These are phyloP conservation scores for Lodderomyces elongisporus DNA, from an alignment of 1,139 yeast genomes.

Conservation along the genomic window DNA sequence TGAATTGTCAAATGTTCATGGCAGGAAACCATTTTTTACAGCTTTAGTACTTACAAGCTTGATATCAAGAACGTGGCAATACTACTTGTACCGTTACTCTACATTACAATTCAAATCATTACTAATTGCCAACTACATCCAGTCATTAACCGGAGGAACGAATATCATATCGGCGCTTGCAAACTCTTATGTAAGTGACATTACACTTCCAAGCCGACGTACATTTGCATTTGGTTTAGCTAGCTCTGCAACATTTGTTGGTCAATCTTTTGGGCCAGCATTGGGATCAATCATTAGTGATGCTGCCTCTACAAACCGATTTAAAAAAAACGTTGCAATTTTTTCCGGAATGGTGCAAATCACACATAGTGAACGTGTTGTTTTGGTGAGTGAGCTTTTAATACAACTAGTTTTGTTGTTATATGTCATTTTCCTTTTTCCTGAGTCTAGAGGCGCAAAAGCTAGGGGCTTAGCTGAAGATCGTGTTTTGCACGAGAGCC, in stretches of 20 bases:
- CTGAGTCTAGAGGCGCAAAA: slow-evolving; percentile 53
- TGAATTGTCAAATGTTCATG: slow-evolving; percentile 56
- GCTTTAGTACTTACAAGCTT: slow-evolving; percentile 24
- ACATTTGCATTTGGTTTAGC: slow-evolving; percentile 52
- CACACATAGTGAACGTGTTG: slow-evolving; percentile 23
- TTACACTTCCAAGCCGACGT: slow-evolving; percentile 47
- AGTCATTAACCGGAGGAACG: slow-evolving; percentile 50
- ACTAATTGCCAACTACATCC: slow-evolving; percentile 32
- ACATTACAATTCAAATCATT: slow-evolving; percentile 24
- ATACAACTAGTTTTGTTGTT: slow-evolving; percentile 21
- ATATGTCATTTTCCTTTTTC: slow-evolving; percentile 34
- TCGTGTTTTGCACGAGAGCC: slow-evolving; percentile 13
- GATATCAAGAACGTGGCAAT: slow-evolving; percentile 20
- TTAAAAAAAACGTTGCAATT: neutral
- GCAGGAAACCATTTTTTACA: slow-evolving; percentile 45
- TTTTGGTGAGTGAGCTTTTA: slow-evolving; percentile 27
- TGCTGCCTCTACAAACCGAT: neutral
- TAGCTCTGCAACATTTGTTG: slow-evolving; percentile 52
- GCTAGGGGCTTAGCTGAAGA: slow-evolving; percentile 44
- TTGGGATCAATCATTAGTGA: slow-evolving; percentile 35
- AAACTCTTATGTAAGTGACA: slow-evolving; percentile 58
- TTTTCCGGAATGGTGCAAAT: slow-evolving; percentile 6
- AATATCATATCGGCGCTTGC: slow-evolving; percentile 45
- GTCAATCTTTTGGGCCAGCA: slow-evolving; percentile 61
- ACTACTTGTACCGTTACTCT: slow-evolving; percentile 26